A percentile compares a stretch with the other conserved stretches of the same genome.
Evolutionary conservation across 305 asterid species (phyloP).

Genomic region (Fraxinus sp.): DNA sequence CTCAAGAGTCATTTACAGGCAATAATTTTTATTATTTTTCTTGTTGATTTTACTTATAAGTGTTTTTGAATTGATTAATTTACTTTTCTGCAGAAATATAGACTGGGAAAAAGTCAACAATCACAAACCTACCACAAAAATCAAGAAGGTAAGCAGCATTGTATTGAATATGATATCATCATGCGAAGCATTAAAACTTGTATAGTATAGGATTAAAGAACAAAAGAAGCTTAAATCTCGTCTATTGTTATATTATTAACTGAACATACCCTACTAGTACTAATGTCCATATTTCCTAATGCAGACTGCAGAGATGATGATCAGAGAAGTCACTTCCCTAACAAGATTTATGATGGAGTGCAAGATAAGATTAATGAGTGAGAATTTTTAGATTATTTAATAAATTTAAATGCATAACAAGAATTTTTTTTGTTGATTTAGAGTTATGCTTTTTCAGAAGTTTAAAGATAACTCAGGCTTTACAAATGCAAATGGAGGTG

Average conservation of each 20-base stretch:
- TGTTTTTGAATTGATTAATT: conserved; percentile 12
- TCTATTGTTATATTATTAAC: neutral
- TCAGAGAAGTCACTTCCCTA: conserved; percentile 31
- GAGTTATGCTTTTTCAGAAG: conserved; percentile 36
- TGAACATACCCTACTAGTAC: neutral
- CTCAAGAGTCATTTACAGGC: conserved; percentile 97
- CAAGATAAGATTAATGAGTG: conserved; percentile 65
- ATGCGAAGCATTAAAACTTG: neutral
- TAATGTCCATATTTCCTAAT: conserved; percentile 15
- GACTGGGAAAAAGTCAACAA: conserved; percentile 73
- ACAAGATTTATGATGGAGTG: conserved; percentile 45
- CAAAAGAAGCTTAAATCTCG: neutral
- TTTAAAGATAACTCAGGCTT: conserved; percentile 54
- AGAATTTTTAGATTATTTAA: conserved; percentile 22
- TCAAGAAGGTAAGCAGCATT: conserved; percentile 47
- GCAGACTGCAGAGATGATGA: conserved; percentile 45
- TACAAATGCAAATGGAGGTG: conserved; percentile 87
- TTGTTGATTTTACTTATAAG: conserved; percentile 4
- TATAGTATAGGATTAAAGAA: neutral
- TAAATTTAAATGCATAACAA: neutral
- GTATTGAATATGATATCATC: neutral
- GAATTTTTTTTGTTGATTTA: conserved; percentile 5
- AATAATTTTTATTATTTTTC: conserved; percentile 7
- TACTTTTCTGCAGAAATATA: conserved; percentile 59
- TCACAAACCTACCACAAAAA: conserved; percentile 42